A percentile compares a stretch with the other conserved stretches of the same genome.
phyloP scores from a whole-genome alignment of 2,329 filamentous ascomycete genomes.

The Cytospora piceae region DNA sequence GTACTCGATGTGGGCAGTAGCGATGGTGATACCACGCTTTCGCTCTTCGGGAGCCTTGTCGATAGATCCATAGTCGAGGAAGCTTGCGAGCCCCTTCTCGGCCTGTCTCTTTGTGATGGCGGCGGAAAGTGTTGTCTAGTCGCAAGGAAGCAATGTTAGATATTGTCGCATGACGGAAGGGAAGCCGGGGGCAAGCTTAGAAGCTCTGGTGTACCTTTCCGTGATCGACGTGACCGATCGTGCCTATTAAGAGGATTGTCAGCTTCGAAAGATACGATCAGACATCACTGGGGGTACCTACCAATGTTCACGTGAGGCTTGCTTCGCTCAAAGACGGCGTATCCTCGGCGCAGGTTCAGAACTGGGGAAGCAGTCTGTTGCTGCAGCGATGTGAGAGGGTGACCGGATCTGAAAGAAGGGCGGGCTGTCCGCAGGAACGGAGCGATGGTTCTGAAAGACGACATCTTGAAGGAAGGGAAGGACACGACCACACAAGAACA shows the following conservation, averaged over 20 bases:
- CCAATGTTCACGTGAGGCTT: conserved; percentile 99
- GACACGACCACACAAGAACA: conserved; percentile 36
- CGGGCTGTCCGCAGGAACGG: conserved; percentile 84
- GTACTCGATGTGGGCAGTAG: conserved; percentile 98
- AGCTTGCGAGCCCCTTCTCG: conserved; percentile 90
- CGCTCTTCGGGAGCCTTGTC: conserved; percentile 99
- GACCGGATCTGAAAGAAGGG: conserved; percentile 70
- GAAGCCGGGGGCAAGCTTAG: conserved; percentile 1
- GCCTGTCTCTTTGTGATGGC: conserved; percentile 98
- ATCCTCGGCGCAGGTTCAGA: conserved; percentile 67
- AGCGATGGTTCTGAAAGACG: conserved; percentile 77
- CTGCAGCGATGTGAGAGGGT: conserved; percentile 76
- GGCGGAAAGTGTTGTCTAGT: conserved; percentile 92
- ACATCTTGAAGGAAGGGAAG: conserved; percentile 62
- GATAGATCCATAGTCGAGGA: conserved; percentile 96
- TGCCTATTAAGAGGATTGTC: conserved; percentile 58
- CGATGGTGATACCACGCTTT: conserved; percentile 99
- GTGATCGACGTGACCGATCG: conserved; percentile 99
- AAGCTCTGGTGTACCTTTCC: conserved; percentile 73
- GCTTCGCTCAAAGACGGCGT: conserved; percentile 77
- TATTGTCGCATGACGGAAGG: conserved; percentile 1
- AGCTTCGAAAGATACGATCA: conserved; percentile 30
- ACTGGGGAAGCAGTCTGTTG: conserved; percentile 67
- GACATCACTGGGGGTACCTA: conserved; percentile 45
- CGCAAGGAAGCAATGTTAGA: conserved; percentile 30